Base-by-base conservation (phyloP, 2,329 filamentous ascomycete species). In the Calycina herbarum region DNA sequence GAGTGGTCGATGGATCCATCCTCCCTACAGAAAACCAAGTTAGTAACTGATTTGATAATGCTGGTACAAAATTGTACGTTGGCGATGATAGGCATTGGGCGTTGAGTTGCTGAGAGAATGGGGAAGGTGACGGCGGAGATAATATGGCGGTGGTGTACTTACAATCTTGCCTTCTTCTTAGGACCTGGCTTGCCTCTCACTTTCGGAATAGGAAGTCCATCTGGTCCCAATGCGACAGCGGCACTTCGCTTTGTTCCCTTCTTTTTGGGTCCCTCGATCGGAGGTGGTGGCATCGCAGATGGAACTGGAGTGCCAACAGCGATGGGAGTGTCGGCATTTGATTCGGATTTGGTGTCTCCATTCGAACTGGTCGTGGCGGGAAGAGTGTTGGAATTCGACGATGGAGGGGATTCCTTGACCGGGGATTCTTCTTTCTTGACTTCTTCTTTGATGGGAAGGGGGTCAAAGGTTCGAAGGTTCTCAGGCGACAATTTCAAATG, bases 141-240 rank as follows among this genome's bases (percentile, higher is more conserved):
- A 6, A 20, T 5, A 31, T 29, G 59, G 57, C 27, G 48, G 20
- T 48, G 31, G 65, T 54, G 35, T 65, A 90, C 93, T 81, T 90
- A 97, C 94, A 97, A 80, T 83, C 91, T 89, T 70, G 91, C 89
- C 82, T 96, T 97, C 87, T 97, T 97, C 86, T 97, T 98, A 0
- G 94, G 94, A 6, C 94, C 94, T 6, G 95, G 94, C 81, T 96
- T 96, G 76, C 91, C 91, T 76, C 92, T 83, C 63, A 89, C 83
- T 78, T 91, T 93, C n/a, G 89, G 82, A 31, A 91, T 93, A 20
- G 89, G 82, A 27, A 81, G 75, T 40, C 82, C 83, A 69, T 94
- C 91, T 74, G 80, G 78, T 74, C 77, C 82, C 73, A 67, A 79
- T 79, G 75, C 87, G 83, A 79, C 91, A 90, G 66, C 82, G 72